These are phyloP conservation scores for Pulveroboletus sp. DNA, from an alignment of 768 basidiomycete species.

Conservation along the genomic window DNA sequence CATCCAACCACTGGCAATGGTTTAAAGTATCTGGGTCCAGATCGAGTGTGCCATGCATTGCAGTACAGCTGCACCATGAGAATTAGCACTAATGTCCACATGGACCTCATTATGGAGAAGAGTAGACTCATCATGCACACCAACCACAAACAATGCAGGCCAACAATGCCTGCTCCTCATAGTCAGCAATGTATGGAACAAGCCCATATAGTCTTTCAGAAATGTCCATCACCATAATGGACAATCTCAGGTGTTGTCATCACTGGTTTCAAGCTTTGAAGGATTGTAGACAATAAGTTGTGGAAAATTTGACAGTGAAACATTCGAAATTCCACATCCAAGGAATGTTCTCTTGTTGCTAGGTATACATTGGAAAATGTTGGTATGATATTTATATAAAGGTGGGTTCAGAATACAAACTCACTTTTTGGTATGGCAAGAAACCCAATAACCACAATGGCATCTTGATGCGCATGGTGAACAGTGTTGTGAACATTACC, in stretches of 20 bases:
- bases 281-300: slow-evolving; percentile 6
- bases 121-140: too few relatives aligned
- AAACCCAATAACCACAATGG: slow-evolving; percentile 16
- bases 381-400: neutral
- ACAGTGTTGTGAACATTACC: neutral
- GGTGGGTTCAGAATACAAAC: neutral
- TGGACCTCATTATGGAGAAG: slow-evolving; percentile 29
- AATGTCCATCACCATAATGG: slow-evolving; percentile 31
- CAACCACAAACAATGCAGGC: neutral
- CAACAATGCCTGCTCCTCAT: neutral
- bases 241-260: slow-evolving; percentile 30
- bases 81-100: slow-evolving; percentile 38
- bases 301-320: slow-evolving; percentile 34
- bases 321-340: slow-evolving; percentile 17
- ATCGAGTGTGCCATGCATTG: neutral
- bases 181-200: neutral
- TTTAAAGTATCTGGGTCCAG: neutral
- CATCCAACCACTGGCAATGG: neutral
- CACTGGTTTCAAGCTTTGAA: slow-evolving; percentile 16
- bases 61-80: neutral
- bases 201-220: slow-evolving; percentile 1
- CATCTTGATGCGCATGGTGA: neutral
- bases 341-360: slow-evolving; percentile 10
- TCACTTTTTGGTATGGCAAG: slow-evolving; percentile 32
- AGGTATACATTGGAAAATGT: neutral